These are phyloP conservation scores for Neofusicoccum sp. DNA, from an alignment of 2,329 filamentous ascomycete species.

Conservation along the genomic window DNA sequence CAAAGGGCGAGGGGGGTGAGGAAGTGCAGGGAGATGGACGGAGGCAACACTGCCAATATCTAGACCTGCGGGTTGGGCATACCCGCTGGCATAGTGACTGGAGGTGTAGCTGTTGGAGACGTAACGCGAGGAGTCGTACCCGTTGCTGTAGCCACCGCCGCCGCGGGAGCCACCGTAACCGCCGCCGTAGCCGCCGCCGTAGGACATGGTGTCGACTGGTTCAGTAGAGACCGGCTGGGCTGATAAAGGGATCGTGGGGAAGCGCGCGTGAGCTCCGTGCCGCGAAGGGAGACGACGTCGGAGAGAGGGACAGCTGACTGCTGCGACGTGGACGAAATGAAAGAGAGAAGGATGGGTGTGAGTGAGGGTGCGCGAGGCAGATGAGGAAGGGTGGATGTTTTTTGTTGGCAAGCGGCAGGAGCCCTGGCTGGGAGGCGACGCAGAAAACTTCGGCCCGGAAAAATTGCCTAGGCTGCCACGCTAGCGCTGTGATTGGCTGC, in stretches of 20 bases:
- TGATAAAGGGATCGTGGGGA: constrained; percentile 18
- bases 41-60: constrained; percentile 35
- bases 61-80: constrained; percentile 41
- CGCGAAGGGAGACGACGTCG: constrained; percentile 2
- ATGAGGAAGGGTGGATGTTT: constrained; percentile 19
- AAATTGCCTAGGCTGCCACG: constrained; percentile 13
- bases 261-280: constrained; percentile 10
- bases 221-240: constrained; percentile 34
- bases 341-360: constrained; percentile 3
- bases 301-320: background rate
- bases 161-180: constrained; percentile 45
- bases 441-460: constrained; percentile 18
- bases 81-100: constrained; percentile 47
- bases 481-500: constrained; percentile 13
- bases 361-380: constrained; percentile 1
- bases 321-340: background rate
- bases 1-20: background rate
- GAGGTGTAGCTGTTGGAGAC: constrained; percentile 47
- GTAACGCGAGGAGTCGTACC: constrained; percentile 47
- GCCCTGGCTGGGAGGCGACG: constrained; percentile 17
- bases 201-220: constrained; percentile 60
- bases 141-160: constrained; percentile 54
- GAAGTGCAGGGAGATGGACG: background rate
- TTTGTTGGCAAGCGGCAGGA: constrained; percentile 18
- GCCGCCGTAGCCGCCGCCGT: constrained; percentile 53